Percentiles rank a stretch among this genome's conserved stretches.
phyloP scores from a whole-genome alignment of 2,329 filamentous ascomycete genomes.

The Daldinia eschscholtzii region DNA sequence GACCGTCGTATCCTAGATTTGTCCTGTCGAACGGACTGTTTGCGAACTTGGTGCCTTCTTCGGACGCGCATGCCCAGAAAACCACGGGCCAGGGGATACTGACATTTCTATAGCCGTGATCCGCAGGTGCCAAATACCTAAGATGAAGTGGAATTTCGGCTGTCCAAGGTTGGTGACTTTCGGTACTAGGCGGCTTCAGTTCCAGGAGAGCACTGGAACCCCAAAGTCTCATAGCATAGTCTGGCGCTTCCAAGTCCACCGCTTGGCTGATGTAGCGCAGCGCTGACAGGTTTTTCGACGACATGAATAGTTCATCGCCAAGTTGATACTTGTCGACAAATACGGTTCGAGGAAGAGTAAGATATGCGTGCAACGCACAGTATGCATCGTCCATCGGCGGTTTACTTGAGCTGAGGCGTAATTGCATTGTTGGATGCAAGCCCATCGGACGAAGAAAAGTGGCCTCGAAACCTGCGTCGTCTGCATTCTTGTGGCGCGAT shows the following conservation, averaged over 20 bases:
- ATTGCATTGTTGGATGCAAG: slow-evolving; percentile 83
- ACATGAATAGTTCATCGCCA: slow-evolving; percentile 78
- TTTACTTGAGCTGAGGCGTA: slow-evolving; percentile 69
- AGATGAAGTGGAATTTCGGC: slow-evolving; percentile 85
- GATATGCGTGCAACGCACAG: slow-evolving; percentile 82
- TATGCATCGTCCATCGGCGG: slow-evolving; percentile 65
- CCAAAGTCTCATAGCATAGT: slow-evolving; percentile 82
- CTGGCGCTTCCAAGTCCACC: slow-evolving; percentile 90
- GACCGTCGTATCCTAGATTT: slow-evolving; percentile 86
- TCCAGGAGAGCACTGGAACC: slow-evolving; percentile 83
- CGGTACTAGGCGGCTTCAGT: slow-evolving; percentile 67
- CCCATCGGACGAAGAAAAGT: slow-evolving; percentile 79
- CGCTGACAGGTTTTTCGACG: slow-evolving; percentile 80
- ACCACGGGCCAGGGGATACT: slow-evolving; percentile 84
- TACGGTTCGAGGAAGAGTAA: slow-evolving; percentile 83
- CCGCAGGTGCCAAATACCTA: slow-evolving; percentile 78
- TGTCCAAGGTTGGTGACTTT: slow-evolving; percentile 66
- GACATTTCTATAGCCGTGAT: slow-evolving; percentile 65
- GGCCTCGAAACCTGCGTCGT: slow-evolving; percentile 69
- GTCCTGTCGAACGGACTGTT: slow-evolving; percentile 86
- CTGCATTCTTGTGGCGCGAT: slow-evolving; percentile 77
- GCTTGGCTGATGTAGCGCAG: slow-evolving; percentile 78
- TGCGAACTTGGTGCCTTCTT: slow-evolving; percentile 74
- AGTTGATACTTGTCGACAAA: slow-evolving; percentile 93
- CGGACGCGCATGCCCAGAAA: slow-evolving; percentile 88